Conservation (phyloP, 352 stramenopile genomes). For the Pythium guiyangense region DNA sequence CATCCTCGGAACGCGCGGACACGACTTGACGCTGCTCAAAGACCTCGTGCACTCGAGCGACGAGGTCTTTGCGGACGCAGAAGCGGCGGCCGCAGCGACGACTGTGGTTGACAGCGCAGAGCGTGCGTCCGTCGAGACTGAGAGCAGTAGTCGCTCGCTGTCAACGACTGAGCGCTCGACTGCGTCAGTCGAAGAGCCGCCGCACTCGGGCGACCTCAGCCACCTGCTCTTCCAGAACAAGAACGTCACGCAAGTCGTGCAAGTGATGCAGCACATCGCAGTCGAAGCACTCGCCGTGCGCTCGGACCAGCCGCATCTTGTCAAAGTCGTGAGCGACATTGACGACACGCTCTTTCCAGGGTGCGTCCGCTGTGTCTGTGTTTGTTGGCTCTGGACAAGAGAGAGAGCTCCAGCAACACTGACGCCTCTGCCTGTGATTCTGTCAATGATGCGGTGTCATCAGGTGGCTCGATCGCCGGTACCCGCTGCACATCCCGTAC, state of each 20-base stretch:
- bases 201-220: slow-evolving; percentile 69
- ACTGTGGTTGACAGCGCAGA: no score
- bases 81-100: background rate
- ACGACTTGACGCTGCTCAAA: slow-evolving; percentile 72
- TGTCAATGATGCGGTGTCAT: no score
- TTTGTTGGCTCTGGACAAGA: background rate
- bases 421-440: background rate
- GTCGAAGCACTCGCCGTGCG: slow-evolving; percentile 73
- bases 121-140: background rate
- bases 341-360: slow-evolving; percentile 81
- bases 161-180: background rate
- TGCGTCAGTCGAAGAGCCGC: slow-evolving; percentile 23
- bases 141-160: background rate
- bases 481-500: slow-evolving; percentile 74
- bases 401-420: background rate
- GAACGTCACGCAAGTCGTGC: slow-evolving; percentile 75
- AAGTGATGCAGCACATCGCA: slow-evolving; percentile 82
- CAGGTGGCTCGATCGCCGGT: slow-evolving; percentile 66
- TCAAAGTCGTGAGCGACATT: slow-evolving; percentile 87
- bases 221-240: slow-evolving; percentile 75
- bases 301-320: slow-evolving; percentile 36
- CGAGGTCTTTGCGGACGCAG: slow-evolving; percentile 31
- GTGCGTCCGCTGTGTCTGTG: slow-evolving; percentile 4
- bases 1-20: slow-evolving; percentile 58
- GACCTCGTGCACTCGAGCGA: slow-evolving; percentile 74